Conservation (phyloP, 805 yeast species). For the Millerozyma acaciae region DNA sequence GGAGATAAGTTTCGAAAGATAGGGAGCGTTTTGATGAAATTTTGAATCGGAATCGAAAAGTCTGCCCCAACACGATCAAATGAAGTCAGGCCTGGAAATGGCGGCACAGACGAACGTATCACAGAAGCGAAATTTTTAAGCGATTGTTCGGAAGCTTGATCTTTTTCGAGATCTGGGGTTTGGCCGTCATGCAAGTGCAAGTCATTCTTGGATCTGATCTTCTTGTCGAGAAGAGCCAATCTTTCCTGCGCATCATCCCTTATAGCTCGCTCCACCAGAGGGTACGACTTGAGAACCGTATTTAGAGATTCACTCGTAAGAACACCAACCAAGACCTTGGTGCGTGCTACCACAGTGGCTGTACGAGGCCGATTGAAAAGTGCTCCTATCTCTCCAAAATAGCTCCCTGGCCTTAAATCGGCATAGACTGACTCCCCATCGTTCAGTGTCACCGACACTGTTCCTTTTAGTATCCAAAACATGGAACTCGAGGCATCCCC, state of each 20-base stretch:
- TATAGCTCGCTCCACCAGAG: slow-evolving; percentile 61
- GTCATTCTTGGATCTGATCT: slow-evolving; percentile 29
- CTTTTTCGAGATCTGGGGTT: too few species aligned
- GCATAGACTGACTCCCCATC: slow-evolving; percentile 77
- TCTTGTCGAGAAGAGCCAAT: slow-evolving; percentile 64
- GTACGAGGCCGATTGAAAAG: slow-evolving; percentile 72
- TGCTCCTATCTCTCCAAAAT: slow-evolving; percentile 79
- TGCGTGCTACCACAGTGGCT: slow-evolving; percentile 70
- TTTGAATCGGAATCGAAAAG: slow-evolving; percentile 52
- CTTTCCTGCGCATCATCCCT: slow-evolving; percentile 80
- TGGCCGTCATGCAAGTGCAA: not conserved
- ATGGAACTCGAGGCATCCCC: slow-evolving; percentile 74
- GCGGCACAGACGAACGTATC: too few species aligned
- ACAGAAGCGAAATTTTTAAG: too few species aligned
- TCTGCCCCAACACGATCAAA: not conserved
- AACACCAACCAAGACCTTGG: slow-evolving; percentile 64
- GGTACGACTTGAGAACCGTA: slow-evolving; percentile 57
- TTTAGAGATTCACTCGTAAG: slow-evolving; percentile 61
- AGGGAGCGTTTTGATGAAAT: slow-evolving; percentile 54
- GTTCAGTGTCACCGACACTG: slow-evolving; percentile 70
- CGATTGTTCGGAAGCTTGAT: too few species aligned
- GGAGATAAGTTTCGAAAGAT: slow-evolving; percentile 56
- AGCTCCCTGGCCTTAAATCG: slow-evolving; percentile 63
- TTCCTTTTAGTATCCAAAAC: slow-evolving; percentile 77
- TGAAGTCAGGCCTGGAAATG: not conserved